These are phyloP conservation scores for Fusarium sp. DNA, from an alignment of 2,329 filamentous ascomycete genomes.

Conservation along the genomic window DNA sequence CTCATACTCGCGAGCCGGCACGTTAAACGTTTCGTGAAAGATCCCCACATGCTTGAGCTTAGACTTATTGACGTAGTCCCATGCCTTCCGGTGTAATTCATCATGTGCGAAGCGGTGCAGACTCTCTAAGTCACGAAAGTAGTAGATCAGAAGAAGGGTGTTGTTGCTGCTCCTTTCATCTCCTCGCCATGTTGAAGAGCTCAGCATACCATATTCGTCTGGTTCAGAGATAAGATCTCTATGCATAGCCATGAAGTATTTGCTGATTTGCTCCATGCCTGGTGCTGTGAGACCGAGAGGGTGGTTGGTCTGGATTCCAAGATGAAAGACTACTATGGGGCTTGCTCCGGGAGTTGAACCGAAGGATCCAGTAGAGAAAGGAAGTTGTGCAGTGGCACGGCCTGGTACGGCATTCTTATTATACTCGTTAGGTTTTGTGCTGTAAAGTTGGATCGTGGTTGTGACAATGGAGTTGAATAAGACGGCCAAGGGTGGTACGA, in stretches of 20 bases:
- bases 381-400: conserved; percentile 48
- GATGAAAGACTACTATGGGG: conserved; percentile 54
- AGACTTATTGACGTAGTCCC: conserved; percentile 59
- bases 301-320: conserved; percentile 57
- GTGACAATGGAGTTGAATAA: conserved; percentile 44
- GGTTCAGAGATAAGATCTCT: conserved; percentile 47
- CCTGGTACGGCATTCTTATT: conserved; percentile 44
- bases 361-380: conserved; percentile 43
- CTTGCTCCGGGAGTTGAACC: conserved; percentile 41
- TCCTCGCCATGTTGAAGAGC: conserved; percentile 52
- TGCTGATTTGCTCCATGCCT: conserved; percentile 50
- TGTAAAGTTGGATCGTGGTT: conserved; percentile 42
- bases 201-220: conserved; percentile 58
- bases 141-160: conserved; percentile 56
- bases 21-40: conserved; percentile 64
- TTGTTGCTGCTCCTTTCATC: conserved; percentile 51
- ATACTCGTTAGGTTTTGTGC: conserved; percentile 33
- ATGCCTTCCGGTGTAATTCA: conserved; percentile 56
- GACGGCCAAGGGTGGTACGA: conserved; percentile 46
- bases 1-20: conserved; percentile 58
- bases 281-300: conserved; percentile 60
- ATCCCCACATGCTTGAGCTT: conserved; percentile 56
- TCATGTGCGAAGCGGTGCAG: conserved; percentile 63
- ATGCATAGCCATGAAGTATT: conserved; percentile 52
- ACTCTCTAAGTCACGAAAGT: conserved; percentile 60